phyloP scores from a whole-genome alignment of 495 filamentous ascomycete genomes.

The Penicillium paradoxum region DNA sequence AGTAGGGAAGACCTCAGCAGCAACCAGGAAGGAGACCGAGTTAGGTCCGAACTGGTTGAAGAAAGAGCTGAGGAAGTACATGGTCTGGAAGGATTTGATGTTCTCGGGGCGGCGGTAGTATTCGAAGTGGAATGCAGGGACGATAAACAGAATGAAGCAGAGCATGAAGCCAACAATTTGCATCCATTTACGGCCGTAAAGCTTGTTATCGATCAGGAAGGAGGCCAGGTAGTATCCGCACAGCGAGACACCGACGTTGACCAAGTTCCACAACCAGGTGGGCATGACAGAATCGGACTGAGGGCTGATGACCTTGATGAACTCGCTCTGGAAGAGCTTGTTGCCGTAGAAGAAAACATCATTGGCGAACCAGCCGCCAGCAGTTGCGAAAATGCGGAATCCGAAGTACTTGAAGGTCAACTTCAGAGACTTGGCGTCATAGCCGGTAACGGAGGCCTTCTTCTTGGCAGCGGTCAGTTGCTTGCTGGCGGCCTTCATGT shows the following conservation, averaged over 20 bases:
- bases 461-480: slow-evolving; percentile 73
- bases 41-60: slow-evolving; percentile 98
- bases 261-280: slow-evolving; percentile 83
- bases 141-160: slow-evolving; percentile 80
- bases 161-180: slow-evolving; percentile 82
- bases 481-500: slow-evolving; percentile 74
- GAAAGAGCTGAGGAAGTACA: slow-evolving; percentile 89
- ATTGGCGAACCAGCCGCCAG: slow-evolving; percentile 82
- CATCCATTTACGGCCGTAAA: slow-evolving; percentile 90
- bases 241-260: slow-evolving; percentile 79
- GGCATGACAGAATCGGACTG: slow-evolving; percentile 63
- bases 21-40: slow-evolving; percentile 84
- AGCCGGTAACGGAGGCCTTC: slow-evolving; percentile 79
- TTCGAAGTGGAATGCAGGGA: slow-evolving; percentile 77
- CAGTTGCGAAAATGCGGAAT: slow-evolving; percentile 76
- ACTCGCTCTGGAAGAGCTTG: slow-evolving; percentile 90
- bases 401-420: slow-evolving; percentile 75
- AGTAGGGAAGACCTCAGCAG: slow-evolving; percentile 86
- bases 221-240: slow-evolving; percentile 77
- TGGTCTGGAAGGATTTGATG: slow-evolving; percentile 79
- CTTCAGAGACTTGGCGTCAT: slow-evolving; percentile 74
- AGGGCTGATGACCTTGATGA: slow-evolving; percentile 69
- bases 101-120: slow-evolving; percentile 64
- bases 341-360: slow-evolving; percentile 98
- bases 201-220: slow-evolving; percentile 82